Conservation (phyloP, 1,139 yeast species). For the Debaryomycetaceae sp. region DNA sequence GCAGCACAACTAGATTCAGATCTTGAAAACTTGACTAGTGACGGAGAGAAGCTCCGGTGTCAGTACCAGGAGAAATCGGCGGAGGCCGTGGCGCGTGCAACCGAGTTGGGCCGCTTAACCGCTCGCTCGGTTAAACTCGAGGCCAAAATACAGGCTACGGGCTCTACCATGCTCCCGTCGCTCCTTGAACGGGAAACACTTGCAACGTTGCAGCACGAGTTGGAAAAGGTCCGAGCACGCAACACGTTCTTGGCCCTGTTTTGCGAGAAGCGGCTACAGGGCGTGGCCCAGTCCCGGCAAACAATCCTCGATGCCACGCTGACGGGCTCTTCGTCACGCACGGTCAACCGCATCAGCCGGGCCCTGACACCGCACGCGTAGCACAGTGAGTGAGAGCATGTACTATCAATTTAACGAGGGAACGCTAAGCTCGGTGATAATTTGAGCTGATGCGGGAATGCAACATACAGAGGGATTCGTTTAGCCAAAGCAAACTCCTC, state of each 20-base stretch:
- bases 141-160: slow-evolving; percentile 31
- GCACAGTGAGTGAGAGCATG: background rate
- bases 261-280: slow-evolving; percentile 24
- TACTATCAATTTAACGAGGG: too few species aligned
- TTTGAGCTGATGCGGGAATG: background rate
- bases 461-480: too few species aligned
- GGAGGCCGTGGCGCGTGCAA: slow-evolving; percentile 43
- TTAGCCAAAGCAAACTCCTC: too few species aligned
- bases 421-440: background rate
- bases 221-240: slow-evolving; percentile 17
- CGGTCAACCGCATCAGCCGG: slow-evolving; percentile 28
- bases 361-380: slow-evolving; percentile 23
- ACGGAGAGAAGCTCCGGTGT: slow-evolving; percentile 31
- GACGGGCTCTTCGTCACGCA: slow-evolving; percentile 20
- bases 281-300: slow-evolving; percentile 29
- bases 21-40: slow-evolving; percentile 15
- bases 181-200: slow-evolving; percentile 26
- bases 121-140: slow-evolving; percentile 18
- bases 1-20: slow-evolving; percentile 15
- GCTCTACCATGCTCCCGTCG: slow-evolving; percentile 30
- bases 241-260: slow-evolving; percentile 25
- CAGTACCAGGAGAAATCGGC: slow-evolving; percentile 45
- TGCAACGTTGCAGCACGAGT: slow-evolving; percentile 16
- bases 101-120: slow-evolving; percentile 17
- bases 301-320: slow-evolving; percentile 18